Percentiles rank a stretch among this genome's conserved stretches.
Evolutionary conservation across 1,284 basidiomycete genomes (phyloP).

Genomic region (Trichosporon sp.): DNA sequence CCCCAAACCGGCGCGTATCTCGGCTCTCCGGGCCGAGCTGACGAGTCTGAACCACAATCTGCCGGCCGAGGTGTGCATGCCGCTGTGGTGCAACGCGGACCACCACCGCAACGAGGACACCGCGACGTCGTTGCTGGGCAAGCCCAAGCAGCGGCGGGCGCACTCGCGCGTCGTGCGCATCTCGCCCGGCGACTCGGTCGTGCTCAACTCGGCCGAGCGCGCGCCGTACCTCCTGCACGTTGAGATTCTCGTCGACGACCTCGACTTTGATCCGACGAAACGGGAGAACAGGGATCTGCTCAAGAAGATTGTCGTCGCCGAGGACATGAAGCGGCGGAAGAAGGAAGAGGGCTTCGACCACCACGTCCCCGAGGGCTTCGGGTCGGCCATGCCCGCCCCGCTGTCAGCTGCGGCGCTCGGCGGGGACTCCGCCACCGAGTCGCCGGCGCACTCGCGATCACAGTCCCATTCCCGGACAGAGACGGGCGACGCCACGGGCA

Average conservation of each 20-base stretch:
- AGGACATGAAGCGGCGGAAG: constrained; percentile 52
- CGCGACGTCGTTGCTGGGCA: constrained; percentile 2
- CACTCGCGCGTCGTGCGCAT: constrained; percentile 97
- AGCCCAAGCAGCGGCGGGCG: constrained; percentile 53
- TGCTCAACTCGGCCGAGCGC: constrained; percentile 94
- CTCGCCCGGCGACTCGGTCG: constrained; percentile 94
- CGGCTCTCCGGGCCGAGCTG: constrained; percentile 89
- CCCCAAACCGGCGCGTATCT: constrained; percentile 89
- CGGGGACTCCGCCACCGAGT: background rate
- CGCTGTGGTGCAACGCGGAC: constrained; percentile 81
- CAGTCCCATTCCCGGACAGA: background rate
- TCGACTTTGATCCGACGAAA: constrained; percentile 87
- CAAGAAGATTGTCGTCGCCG: constrained; percentile 74
- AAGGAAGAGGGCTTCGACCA: constrained; percentile 27
- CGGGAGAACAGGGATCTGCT: constrained; percentile 80
- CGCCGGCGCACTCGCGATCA: background rate
- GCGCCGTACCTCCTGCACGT: constrained; percentile 91
- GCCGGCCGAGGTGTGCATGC: constrained; percentile 88
- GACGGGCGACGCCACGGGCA: background rate
- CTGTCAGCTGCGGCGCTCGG: background rate
- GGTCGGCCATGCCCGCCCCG: constrained; percentile 24
- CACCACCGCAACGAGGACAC: constrained; percentile 47
- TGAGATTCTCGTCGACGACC: constrained; percentile 84
- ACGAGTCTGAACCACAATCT: constrained; percentile 94
- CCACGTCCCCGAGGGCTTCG: constrained; percentile 21